Conservation (phyloP, 2,329 filamentous ascomycete genomes). For the Neonectria magnoliae region DNA sequence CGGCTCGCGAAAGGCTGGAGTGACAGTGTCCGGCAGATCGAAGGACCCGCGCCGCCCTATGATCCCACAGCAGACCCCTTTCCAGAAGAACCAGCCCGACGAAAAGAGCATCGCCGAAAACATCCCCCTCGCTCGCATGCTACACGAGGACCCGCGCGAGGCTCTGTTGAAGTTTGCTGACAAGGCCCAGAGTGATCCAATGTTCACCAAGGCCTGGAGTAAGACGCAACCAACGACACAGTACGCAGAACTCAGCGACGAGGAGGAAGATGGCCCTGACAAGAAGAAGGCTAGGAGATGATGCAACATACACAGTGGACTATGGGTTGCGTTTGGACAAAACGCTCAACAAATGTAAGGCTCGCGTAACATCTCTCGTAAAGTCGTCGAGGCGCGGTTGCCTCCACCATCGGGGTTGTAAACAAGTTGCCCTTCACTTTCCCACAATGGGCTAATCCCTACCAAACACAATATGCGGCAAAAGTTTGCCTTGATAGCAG, state of each 20-base stretch:
- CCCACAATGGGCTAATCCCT: constrained; percentile 1
- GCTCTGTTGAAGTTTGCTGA: constrained; percentile 95
- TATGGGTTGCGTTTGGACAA: constrained; percentile 9
- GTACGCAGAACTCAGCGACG: constrained; percentile 89
- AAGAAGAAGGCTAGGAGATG: constrained; percentile 70
- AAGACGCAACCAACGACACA: constrained; percentile 91
- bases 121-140: constrained; percentile 90
- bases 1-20: constrained; percentile 67
- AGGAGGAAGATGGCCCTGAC: constrained; percentile 77
- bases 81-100: constrained; percentile 89
- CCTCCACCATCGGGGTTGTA: neutral
- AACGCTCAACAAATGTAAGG: constrained; percentile 19
- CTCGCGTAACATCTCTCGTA: constrained; percentile 18
- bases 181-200: constrained; percentile 88
- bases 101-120: constrained; percentile 88
- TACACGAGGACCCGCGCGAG: constrained; percentile 95
- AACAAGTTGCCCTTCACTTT: constrained; percentile 16
- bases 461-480: neutral
- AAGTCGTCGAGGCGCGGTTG: constrained; percentile 4
- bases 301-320: constrained; percentile 35
- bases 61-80: constrained; percentile 85
- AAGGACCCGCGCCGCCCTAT: constrained; percentile 86
- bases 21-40: constrained; percentile 81
- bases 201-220: constrained; percentile 95
- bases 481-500: neutral